Base-by-base conservation (phyloP, 805 yeast species). In the Henningerozyma blattae region DNA sequence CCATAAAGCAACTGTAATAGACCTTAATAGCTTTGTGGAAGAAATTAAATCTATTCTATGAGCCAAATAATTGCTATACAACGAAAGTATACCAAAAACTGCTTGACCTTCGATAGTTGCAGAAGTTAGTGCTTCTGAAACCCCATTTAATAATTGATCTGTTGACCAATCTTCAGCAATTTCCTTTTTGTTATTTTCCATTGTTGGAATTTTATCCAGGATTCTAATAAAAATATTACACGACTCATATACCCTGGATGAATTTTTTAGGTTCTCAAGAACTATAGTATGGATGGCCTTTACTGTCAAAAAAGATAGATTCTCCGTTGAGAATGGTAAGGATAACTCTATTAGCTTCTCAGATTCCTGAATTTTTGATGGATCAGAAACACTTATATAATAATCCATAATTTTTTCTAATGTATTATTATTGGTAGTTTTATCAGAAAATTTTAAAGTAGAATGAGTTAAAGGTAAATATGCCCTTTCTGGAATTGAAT, bases 401-500 rank as follows among this genome's bases (percentile, higher is more conserved):
- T 57, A 68, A 1, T 35, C 34, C 4, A 47, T 27, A n/a, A 72
- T 59, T 4, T 40, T 43, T 0, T 42, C 40, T 10, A 59, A 28
- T 3, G 57, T 41, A 1, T 49, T 50, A 2, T 45, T 46, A 1
- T 41, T 40, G 17, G 22, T 35, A 15, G 26, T 26, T n/a, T 16
- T 41, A 14, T 33, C 38, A 16, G 34, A 35, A 30, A 30, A 40
- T 18, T 48, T 39, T 15, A 45, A 27, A 4, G 40, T 36, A 0
- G 72, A 64, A 43, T 62, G 68, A 38, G 64, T 69, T 22, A 71
- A 45, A 0, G 83, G 80, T 2, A 73, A 46, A 36, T 70, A 69
- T 1, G 83, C 80, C 32, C 81, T 61, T 28, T 70, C 73, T 0
- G 91, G 87, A 6, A 82, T 66, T 32, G 70, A 47, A 1, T 61